These are phyloP conservation scores for Fragilaria crotonensis DNA, from an alignment of 108 stramenopile species.

Conservation along the genomic window DNA sequence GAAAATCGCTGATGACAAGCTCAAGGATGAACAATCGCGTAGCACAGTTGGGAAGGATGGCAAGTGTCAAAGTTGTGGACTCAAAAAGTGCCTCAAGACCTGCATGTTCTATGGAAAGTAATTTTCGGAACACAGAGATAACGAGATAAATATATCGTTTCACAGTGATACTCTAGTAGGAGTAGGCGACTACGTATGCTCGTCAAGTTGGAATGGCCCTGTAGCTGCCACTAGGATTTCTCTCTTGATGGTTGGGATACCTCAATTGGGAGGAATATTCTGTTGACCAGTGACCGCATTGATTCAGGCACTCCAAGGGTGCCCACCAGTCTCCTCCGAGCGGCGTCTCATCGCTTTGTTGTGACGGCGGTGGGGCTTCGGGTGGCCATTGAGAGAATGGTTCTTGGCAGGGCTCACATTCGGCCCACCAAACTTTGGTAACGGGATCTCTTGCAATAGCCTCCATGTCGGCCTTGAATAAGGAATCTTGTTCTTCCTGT, in stretches of 20 bases:
- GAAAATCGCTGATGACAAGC: slow-evolving; percentile 50
- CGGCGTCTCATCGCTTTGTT: background rate
- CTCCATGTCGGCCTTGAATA: slow-evolving; percentile 19
- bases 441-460: slow-evolving; percentile 16
- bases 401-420: slow-evolving; percentile 25
- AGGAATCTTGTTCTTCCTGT: slow-evolving; percentile 4
- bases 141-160: too few relatives aligned
- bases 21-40: slow-evolving; percentile 54
- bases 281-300: slow-evolving; percentile 24
- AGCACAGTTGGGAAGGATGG: slow-evolving; percentile 67
- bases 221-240: too few relatives aligned
- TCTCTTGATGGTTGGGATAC: too few relatives aligned
- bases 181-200: too few relatives aligned
- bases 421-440: slow-evolving; percentile 14
- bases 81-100: slow-evolving; percentile 85
- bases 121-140: too few relatives aligned
- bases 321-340: slow-evolving; percentile 16
- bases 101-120: slow-evolving; percentile 53
- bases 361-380: slow-evolving; percentile 7
- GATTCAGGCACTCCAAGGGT: slow-evolving; percentile 12
- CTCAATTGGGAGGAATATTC: slow-evolving; percentile 11
- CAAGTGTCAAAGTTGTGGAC: slow-evolving; percentile 81
- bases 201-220: too few relatives aligned
- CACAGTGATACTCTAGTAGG: too few relatives aligned
- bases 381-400: slow-evolving; percentile 16